Base-by-base conservation (phyloP, 169 alveolate genomes). In the Cystoisospora suis region DNA sequence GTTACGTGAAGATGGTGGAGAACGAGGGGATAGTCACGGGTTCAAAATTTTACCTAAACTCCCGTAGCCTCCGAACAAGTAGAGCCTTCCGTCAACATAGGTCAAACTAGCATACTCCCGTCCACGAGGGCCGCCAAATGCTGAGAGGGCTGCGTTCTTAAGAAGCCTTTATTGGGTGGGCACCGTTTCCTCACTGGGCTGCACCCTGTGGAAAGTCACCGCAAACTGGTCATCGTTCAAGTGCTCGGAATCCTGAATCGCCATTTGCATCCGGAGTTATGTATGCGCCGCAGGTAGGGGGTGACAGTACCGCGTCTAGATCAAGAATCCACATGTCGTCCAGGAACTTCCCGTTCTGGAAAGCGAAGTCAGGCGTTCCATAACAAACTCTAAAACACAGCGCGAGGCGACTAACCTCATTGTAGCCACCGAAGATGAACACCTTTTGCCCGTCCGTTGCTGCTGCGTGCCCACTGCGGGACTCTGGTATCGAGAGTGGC, bases 401-500 rank as follows among this genome's bases (percentile, higher is more conserved):
- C 40, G 42, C n/a, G 27, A 36, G n/a, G 15, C 17, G 56, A 23
- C 91, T 45, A 53, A 61, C 94, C 65, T 88, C 93, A 44, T 86
- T 91, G 72, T 58, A 91, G 27, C 94, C 94, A 0, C 94, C 94
- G 45, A 91, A 91, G 0, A 91, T 87, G 44, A 87, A 88, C 0
- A 91, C 75, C 36, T 87, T 91, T 42, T 86, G 93, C 17, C 94
- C 94, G n/a, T 87, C 94, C 0, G 91, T 87, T 23, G 93, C 81
- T 4, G 94, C 81, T 0, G 94, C 91, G 36, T 91, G 94, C 75
- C 92, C 93, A n/a, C 90, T 75, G 46, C 94, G 92, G 32, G 87
- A 45, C 56, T 91, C 94, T 91, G 89, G 4, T 23, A n/a, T 40
- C 9, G 70, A 3, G 42, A n/a, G 34, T 12, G 81, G 81, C 23